Conservation (phyloP, 2,329 filamentous ascomycete genomes). For the Hymenoscyphus linearis region DNA sequence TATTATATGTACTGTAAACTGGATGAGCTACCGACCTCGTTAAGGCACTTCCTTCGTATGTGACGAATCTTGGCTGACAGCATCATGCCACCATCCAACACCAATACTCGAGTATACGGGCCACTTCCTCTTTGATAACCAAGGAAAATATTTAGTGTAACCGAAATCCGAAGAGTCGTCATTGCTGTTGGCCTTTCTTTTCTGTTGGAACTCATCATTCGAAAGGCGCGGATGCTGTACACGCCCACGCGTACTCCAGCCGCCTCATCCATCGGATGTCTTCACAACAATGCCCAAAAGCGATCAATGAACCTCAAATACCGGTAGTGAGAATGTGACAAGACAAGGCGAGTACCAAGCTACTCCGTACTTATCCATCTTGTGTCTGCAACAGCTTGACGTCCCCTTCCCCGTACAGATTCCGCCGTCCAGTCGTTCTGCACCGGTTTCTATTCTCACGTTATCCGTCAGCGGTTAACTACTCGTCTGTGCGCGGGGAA, state of each 20-base stretch:
- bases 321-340: background rate
- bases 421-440: background rate
- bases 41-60: background rate
- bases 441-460: background rate
- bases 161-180: background rate
- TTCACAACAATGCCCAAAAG: background rate
- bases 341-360: background rate
- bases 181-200: background rate
- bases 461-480: background rate
- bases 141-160: background rate
- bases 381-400: background rate
- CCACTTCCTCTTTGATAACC: background rate
- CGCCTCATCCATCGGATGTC: background rate
- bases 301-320: background rate
- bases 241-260: background rate
- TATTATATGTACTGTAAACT: too few relatives aligned
- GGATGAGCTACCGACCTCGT: background rate
- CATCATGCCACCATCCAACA: background rate
- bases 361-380: background rate
- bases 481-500: conserved; percentile 8
- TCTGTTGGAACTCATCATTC: background rate
- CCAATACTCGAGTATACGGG: background rate
- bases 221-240: background rate
- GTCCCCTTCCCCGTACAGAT: background rate
- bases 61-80: background rate